Evolutionary conservation across 2,329 filamentous ascomycete genomes (phyloP).

Genomic region (Colletotrichum trifolii): DNA sequence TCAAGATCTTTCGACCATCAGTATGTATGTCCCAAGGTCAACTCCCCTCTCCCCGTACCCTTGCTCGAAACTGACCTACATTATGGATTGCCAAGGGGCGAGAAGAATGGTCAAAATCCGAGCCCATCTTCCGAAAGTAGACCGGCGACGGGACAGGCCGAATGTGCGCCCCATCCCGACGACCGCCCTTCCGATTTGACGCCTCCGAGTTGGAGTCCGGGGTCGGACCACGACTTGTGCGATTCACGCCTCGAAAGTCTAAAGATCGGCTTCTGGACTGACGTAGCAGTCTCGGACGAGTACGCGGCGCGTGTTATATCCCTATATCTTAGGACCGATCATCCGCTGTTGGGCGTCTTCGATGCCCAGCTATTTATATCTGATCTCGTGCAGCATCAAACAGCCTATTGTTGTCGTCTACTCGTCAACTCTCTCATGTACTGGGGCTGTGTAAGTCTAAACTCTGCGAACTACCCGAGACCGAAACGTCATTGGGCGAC

Average conservation of each 20-base stretch:
- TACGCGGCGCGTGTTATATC: slow-evolving; percentile 48
- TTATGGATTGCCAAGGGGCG: not conserved
- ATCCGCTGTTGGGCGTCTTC: slow-evolving; percentile 51
- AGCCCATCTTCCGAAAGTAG: not conserved
- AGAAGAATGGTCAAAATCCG: not conserved
- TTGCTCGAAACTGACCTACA: not conserved
- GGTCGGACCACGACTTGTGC: slow-evolving; percentile 35
- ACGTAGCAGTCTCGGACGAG: slow-evolving; percentile 43
- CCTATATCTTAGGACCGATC: slow-evolving; percentile 50
- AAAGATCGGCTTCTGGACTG: slow-evolving; percentile 48
- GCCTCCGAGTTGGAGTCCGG: too few relatives aligned
- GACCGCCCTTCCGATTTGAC: not conserved
- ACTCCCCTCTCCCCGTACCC: not conserved
- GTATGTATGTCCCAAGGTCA: slow-evolving; percentile 16
- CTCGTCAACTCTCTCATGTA: slow-evolving; percentile 50
- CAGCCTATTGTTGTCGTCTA: slow-evolving; percentile 46
- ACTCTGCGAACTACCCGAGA: too few relatives aligned
- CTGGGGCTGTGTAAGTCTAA: slow-evolving; percentile 47
- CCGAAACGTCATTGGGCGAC: not conserved
- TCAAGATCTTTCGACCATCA: slow-evolving; percentile 25
- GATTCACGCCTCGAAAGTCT: slow-evolving; percentile 45
- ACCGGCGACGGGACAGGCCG: not conserved
- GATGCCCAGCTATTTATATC: slow-evolving; percentile 47
- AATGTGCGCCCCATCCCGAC: not conserved
- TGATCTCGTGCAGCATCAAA: slow-evolving; percentile 42